Conservation (phyloP, 129 eudicot species). For the Deinandra increscens region DNA sequence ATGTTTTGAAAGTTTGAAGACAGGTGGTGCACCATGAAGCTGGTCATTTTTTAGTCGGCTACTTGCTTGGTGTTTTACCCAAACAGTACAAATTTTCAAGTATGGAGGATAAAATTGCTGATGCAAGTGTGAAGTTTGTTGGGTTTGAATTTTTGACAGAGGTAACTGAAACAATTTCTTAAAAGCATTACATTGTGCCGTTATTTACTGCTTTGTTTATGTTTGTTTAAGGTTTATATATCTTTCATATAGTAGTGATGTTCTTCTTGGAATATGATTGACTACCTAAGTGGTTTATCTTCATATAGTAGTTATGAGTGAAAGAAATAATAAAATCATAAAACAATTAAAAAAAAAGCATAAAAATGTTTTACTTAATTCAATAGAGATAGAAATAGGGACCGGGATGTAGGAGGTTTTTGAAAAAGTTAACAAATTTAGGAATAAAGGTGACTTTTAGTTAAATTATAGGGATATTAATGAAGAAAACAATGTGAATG, state of each 20-base stretch:
- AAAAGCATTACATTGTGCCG: background rate
- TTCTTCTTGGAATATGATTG: background rate
- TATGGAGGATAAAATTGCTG: conserved; percentile 38
- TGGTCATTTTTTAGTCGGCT: conserved; percentile 74
- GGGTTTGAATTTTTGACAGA: conserved; percentile 59
- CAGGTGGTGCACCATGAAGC: conserved; percentile 66
- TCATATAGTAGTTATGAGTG: no score
- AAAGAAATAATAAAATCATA: no score
- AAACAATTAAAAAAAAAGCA: no score
- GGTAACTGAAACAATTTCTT: conserved; percentile 31
- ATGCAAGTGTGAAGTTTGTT: conserved; percentile 55
- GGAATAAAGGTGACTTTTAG: no score
- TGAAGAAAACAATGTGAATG: no score
- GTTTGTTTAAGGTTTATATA: conserved; percentile 6
- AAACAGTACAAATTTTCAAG: conserved; percentile 48
- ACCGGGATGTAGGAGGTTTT: no score
- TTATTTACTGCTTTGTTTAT: background rate
- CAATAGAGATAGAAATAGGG: no score
- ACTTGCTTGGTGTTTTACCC: conserved; percentile 69
- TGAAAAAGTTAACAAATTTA: no score
- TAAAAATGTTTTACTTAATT: no score
- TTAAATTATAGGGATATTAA: no score
- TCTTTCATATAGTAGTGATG: background rate
- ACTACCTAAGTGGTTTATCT: no score
- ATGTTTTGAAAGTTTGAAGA: conserved; percentile 29